Conservation (phyloP, 2,329 filamentous ascomycete species). For the Penicillium sp. region DNA sequence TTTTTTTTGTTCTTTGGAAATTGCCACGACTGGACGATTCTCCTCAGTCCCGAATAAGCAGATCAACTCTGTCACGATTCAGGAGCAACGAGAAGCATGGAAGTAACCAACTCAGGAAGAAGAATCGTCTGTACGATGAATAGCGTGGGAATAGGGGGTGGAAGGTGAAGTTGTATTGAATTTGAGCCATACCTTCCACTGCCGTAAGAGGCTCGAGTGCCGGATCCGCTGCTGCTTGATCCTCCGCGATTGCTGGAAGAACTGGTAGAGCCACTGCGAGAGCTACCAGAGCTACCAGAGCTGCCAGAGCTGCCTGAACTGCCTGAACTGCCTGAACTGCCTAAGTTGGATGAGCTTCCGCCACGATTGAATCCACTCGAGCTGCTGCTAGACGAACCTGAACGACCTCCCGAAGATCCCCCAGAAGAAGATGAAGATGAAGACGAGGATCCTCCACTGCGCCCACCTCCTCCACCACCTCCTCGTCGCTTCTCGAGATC, state of each 20-base stretch:
- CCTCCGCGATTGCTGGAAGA: slow-evolving; percentile 25
- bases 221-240: slow-evolving; percentile 24
- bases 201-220: slow-evolving; percentile 13
- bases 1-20: background rate
- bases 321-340: slow-evolving; percentile 18
- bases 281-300: slow-evolving; percentile 20
- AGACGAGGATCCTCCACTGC: too few relatives aligned
- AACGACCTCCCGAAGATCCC: slow-evolving; percentile 16
- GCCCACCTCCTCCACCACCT: slow-evolving; percentile 47
- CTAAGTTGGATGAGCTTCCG: slow-evolving; percentile 19
- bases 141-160: background rate
- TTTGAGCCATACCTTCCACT: slow-evolving; percentile 16
- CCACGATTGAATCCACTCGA: slow-evolving; percentile 22
- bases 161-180: background rate
- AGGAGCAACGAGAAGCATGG: slow-evolving; percentile 30
- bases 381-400: slow-evolving; percentile 13
- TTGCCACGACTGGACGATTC: background rate
- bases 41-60: background rate
- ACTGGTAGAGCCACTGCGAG: slow-evolving; percentile 18
- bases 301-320: too few relatives aligned
- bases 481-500: slow-evolving; percentile 51
- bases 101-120: background rate
- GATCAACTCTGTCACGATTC: slow-evolving; percentile 27
- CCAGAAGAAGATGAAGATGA: too few relatives aligned
- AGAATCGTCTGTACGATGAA: background rate